These are phyloP conservation scores for Saccharomycopsis crataegensis DNA, from an alignment of 1,139 yeast genomes.

Conservation along the genomic window DNA sequence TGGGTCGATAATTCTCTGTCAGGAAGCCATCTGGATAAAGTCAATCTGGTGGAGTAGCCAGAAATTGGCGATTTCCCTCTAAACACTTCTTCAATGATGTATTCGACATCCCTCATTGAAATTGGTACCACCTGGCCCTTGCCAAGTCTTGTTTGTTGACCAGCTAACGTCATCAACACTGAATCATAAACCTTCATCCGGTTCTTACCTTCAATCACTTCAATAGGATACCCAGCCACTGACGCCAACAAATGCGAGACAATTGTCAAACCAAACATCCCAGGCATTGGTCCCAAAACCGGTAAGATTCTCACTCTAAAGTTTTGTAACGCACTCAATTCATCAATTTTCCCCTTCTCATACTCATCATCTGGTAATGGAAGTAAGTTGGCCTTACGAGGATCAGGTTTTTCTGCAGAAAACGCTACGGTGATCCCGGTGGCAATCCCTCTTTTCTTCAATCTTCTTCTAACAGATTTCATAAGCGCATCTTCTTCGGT, in stretches of 20 bases:
- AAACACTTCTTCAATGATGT: conserved; percentile 85
- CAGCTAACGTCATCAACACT: conserved; percentile 74
- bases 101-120: conserved; percentile 65
- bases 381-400: conserved; percentile 77
- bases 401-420: conserved; percentile 94
- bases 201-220: conserved; percentile 87
- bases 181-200: conserved; percentile 79
- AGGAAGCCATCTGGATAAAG: conserved; percentile 82
- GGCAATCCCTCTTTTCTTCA: conserved; percentile 69
- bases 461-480: conserved; percentile 76
- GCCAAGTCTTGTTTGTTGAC: conserved; percentile 77
- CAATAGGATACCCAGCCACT: conserved; percentile 81
- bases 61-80: conserved; percentile 87
- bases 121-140: conserved; percentile 69
- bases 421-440: conserved; percentile 82
- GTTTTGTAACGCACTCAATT: conserved; percentile 77
- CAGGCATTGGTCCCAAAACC: conserved; percentile 94
- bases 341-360: conserved; percentile 77
- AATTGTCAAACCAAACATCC: conserved; percentile 84
- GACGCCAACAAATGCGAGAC: conserved; percentile 77
- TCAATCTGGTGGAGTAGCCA: conserved; percentile 72
- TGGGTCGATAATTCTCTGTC: conserved; percentile 45
- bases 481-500: conserved; percentile 93
- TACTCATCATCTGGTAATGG: conserved; percentile 79
- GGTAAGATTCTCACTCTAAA: conserved; percentile 92